A percentile compares a stretch with the other conserved stretches of the same genome.
phyloP scores from a whole-genome alignment of 148 eudicot genomes.

The Rhododendron ovatum region DNA sequence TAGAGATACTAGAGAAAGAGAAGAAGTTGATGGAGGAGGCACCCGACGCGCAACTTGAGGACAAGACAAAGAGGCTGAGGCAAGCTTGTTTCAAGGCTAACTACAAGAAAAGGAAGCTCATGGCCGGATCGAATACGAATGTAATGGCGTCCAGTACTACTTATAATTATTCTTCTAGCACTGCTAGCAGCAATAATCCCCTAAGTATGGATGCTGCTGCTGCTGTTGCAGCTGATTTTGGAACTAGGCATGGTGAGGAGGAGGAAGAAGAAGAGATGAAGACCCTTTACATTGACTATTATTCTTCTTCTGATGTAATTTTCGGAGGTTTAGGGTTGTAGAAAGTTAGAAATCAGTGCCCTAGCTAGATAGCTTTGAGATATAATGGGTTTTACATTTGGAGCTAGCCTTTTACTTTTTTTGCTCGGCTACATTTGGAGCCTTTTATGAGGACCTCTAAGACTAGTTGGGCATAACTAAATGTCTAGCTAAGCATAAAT shows the following conservation, averaged over 20 bases:
- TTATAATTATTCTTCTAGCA: slow-evolving; percentile 10
- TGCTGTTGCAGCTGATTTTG: background rate
- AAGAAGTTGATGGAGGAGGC: slow-evolving; percentile 66
- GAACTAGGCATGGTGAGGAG: background rate
- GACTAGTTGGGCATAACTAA: too few relatives aligned
- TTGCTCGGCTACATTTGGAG: too few relatives aligned
- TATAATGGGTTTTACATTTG: background rate
- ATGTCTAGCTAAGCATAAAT: too few relatives aligned
- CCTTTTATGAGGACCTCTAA: background rate
- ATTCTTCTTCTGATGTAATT: slow-evolving; percentile 11
- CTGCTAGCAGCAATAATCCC: background rate
- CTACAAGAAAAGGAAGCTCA: slow-evolving; percentile 77
- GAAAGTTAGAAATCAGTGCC: background rate
- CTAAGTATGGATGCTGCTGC: background rate
- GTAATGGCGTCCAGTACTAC: background rate
- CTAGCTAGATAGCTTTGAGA: background rate
- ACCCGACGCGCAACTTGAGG: slow-evolving; percentile 70
- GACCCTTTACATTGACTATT: slow-evolving; percentile 18
- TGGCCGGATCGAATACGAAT: slow-evolving; percentile 17
- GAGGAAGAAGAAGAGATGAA: slow-evolving; percentile 20
- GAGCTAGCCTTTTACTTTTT: too few relatives aligned
- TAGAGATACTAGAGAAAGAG: slow-evolving; percentile 62
- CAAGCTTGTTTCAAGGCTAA: slow-evolving; percentile 95
- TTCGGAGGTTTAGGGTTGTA: background rate
- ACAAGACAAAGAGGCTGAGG: slow-evolving; percentile 77